Conservation (phyloP, 495 filamentous ascomycete species). For the Penicillium pulvis region DNA sequence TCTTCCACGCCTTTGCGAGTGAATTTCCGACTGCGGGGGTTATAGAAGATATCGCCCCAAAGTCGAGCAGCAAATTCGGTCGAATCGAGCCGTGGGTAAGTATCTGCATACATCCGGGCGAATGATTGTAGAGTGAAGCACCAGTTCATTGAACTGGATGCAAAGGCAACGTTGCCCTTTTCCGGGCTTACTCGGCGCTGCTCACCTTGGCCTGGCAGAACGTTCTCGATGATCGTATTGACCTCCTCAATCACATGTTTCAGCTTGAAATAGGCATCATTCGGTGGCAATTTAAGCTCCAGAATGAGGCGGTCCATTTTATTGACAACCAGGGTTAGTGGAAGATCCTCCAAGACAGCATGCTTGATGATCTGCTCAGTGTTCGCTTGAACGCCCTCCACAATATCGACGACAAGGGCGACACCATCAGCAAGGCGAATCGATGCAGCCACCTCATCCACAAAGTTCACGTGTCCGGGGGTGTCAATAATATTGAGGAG, state of each 20-base stretch:
- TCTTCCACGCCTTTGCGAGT: conserved; percentile 84
- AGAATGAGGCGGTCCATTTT: conserved; percentile 96
- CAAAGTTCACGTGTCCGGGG: conserved; percentile 96
- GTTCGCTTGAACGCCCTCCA: conserved; percentile 96
- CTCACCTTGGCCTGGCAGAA: conserved; percentile 81
- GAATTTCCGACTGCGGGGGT: conserved; percentile 85
- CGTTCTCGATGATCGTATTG: conserved; percentile 90
- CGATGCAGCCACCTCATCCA: conserved; percentile 90
- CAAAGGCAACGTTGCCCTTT: conserved; percentile 96
- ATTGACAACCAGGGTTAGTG: conserved; percentile 88
- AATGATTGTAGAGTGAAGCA: conserved; percentile 93
- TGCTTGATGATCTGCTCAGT: conserved; percentile 97
- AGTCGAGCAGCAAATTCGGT: conserved; percentile 77
- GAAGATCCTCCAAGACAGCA: conserved; percentile 86
- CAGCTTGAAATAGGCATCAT: conserved; percentile 96
- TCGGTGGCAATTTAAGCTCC: conserved; percentile 91
- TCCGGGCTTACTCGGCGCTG: conserved; percentile 84
- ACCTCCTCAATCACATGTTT: conserved; percentile 98
- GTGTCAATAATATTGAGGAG: conserved; percentile 94
- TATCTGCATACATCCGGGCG: conserved; percentile 93
- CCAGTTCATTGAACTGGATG: conserved; percentile 91
- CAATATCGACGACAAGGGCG: conserved; percentile 90
- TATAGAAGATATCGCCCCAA: conserved; percentile 98
- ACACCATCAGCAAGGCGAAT: conserved; percentile 88
- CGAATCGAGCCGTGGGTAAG: conserved; percentile 75